Base-by-base conservation (phyloP, 805 yeast species). In the Saccharomyces mikatae region DNA sequence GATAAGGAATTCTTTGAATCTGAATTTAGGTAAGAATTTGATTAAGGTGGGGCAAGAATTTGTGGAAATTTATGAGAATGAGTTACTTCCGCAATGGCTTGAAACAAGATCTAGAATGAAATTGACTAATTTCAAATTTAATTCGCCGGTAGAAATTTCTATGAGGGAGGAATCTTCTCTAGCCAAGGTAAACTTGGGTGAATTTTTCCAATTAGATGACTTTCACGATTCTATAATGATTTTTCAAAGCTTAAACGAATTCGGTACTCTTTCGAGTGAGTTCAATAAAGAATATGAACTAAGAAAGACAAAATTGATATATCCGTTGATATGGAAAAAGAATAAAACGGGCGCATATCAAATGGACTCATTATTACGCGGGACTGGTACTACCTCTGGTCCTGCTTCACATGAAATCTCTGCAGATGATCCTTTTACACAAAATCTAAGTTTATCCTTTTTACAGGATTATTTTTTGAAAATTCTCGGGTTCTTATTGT, bases 111-210 rank as follows among this genome's bases (percentile, higher is more conserved):
- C 76, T 36, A 58, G 67, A 2, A 72, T 73, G 58, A 82, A 79
- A 56, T 63, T 71, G 6, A 64, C 71, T 8, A 77, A 78, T 55
- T 72, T 81, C 67, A 83, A 86, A 62, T 79, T 92, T 59, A 91
- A 91, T 67, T 87, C 97, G 0, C 87, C 96, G 0, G 87, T 91
- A 4, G 98, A 92, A 68, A 69, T 80, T 6, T 81, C 96, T 6
- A 74, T 89, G 65, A 76, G 97, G 62, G 82, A 81, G 48, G 76
- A 84, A 50, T 72, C 76, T 6, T 80, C 78, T 51, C 72, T 73
- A 4, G 64, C 67, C n/a, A 60, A 77, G 3, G 70, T 73, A 11
- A 61, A 64, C 59, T 52, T 67, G 29, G 59, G 68, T 6, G 59
- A 64, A 8, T 66, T 72, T 17, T 76, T 89, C 31, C 83, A 84